Evolutionary conservation across 2,329 filamentous ascomycete species (phyloP), one percentile per base, ranked within the genome.

Genomic region (Penicillium brevicompactum): DNA sequence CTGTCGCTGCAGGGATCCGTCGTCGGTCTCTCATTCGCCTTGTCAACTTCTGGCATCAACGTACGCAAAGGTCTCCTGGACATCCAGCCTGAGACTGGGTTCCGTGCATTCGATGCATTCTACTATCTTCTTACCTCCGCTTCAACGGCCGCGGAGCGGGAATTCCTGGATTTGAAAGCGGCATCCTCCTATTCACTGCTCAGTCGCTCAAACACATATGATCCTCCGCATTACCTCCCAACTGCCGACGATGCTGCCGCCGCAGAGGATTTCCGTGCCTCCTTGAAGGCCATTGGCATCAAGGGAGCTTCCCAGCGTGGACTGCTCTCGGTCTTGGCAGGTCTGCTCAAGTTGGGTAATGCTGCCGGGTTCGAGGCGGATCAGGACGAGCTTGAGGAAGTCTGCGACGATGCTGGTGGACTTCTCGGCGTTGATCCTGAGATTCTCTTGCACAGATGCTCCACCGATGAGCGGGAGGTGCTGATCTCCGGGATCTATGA

Each of bases 51-150:
- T 3, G 94, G 94, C 16, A 89, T 99, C 57, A 90, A 99, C 70
- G 94, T 92, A 0, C 77, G 82, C 18, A 86, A 86, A 59, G 94
- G 93, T 41, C 80, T 99, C 10, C 79, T 97, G 14, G 86, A 89
- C 53, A 85, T 99, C 14, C 90, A 94, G 0, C 75, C 86, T 0
- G 87, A 96, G 69, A 70, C 86, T 6, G 94, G 94, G 11, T 91
- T 91, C 74, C 87, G 94, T 59, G 94, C 93, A 3, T 99, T 99
- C 65, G 93, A 99, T 69, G 94, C 96, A 47, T 97, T 99, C 70
- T 97, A 99, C 77, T 97, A 97, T 67, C 85, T 99, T 1, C 82
- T 97, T 41, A 95, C 92, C 0, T 92, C 90, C n/a, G 89, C 90
- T 0, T 96, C 94, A 0, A 94, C 91, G 1, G 86, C 89, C 4